Evolutionary conservation across 495 filamentous ascomycete species (phyloP), one percentile per base, ranked within the genome.

Genomic region (Trypethelium eluteriae): DNA sequence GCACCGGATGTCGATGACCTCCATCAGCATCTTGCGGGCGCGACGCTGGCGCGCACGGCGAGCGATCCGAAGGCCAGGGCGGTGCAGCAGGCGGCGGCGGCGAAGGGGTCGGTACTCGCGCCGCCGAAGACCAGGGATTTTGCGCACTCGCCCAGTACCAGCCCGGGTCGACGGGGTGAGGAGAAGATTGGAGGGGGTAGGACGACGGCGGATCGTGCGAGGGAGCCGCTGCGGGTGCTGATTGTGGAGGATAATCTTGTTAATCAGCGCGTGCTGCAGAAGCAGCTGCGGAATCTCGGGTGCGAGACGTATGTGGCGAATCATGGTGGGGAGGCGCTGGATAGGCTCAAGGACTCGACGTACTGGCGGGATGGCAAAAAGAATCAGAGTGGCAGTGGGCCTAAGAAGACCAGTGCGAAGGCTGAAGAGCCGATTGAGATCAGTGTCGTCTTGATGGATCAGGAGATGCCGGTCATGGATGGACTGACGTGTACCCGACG

Each of bases 391-490:
- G 39, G 67, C 53, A 1, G n/a, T 36, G 49, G 49, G 18, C 1
- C 1, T 41, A 6, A 38, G 4, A 62, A 59, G 32, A 63, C 39
- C 49, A 67, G 67, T 38, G 49, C 35, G 64, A 69, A 67, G 67
- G 76, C 71, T 64, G 71, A 69, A 64, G 79, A 75, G 64, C 73
- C 70, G 63, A 38, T 80, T 39, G 71, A 79, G 61, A 74, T 90
- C 10, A 83, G 84, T 62, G 83, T 92, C 53, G 84, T 92, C 25
- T 77, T 92, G 2, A 91, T 91, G 88, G 90, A 93, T 70, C 86
- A 91, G 62, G 89, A 92, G 71, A 93, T 93, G 90, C 90, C 90
- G 0, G 77, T 92, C 14, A 91, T 92, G 85, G 86, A 93, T 73
- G 90, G 90, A 10, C 82, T 88, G 35, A 84, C 84, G 25, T 89